A percentile compares a stretch with the other conserved stretches of the same genome.
Evolutionary conservation across 345 rosid genomes (phyloP).

Genomic region (Eutrema japonicum): DNA sequence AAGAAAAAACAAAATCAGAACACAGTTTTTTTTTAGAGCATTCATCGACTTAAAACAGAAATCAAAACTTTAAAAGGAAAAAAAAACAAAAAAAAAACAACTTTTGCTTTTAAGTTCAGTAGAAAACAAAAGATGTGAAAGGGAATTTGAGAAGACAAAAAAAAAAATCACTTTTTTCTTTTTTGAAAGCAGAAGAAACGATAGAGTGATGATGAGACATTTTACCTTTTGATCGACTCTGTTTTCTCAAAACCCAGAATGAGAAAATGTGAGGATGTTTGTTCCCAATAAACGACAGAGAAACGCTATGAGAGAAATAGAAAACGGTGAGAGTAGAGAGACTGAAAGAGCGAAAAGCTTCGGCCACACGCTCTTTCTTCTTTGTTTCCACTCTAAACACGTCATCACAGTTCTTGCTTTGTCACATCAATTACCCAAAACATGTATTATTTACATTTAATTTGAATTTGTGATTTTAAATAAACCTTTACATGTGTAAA

Average conservation of each 20-base stretch:
- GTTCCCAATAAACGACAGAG: background rate
- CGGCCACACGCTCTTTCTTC: slow-evolving; percentile 12
- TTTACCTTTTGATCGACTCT: slow-evolving; percentile 22
- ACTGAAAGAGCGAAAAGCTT: too few species aligned
- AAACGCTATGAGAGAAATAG: background rate
- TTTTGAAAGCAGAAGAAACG: background rate
- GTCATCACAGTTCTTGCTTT: background rate
- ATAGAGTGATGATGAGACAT: background rate
- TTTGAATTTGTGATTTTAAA: background rate
- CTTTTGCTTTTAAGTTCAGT: background rate
- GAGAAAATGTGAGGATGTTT: background rate
- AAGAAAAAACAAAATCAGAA: background rate
- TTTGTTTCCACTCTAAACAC: background rate
- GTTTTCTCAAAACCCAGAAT: background rate
- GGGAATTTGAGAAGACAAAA: background rate
- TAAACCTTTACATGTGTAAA: too few species aligned
- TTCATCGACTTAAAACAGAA: background rate
- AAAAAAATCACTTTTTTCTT: background rate
- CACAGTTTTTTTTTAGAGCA: background rate
- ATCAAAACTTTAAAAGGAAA: background rate
- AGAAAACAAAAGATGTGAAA: background rate
- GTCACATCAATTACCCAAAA: slow-evolving; percentile 14
- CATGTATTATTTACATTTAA: background rate
- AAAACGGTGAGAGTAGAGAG: background rate
- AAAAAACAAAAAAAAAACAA: background rate